Percentiles rank a stretch among this genome's conserved stretches.
Conservation (phyloP, 2,329 filamentous ascomycete species). For the Colletotrichum graminicola region DNA sequence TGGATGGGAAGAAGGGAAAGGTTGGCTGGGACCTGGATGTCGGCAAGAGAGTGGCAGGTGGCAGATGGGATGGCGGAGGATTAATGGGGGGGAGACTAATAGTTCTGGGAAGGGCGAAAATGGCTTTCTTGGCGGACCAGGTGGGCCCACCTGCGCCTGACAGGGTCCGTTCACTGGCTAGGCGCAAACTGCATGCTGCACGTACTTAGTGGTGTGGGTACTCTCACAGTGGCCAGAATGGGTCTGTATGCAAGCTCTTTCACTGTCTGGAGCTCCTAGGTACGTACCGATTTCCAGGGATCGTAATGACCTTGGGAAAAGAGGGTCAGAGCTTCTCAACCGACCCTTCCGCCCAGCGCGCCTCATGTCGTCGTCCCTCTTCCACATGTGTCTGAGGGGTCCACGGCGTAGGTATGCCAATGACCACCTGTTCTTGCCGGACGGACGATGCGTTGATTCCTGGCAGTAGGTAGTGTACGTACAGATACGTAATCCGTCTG, state of each 20-base stretch:
- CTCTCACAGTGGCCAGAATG: constrained; percentile 26
- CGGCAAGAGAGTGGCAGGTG: constrained; percentile 40
- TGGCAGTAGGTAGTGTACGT: neutral
- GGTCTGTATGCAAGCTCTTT: neutral
- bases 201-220: constrained; percentile 14
- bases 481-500: constrained; percentile 41
- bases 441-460: no score
- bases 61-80: constrained; percentile 35
- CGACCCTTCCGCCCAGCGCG: constrained; percentile 28
- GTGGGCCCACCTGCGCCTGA: constrained; percentile 26
- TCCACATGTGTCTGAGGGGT: neutral
- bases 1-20: constrained; percentile 37
- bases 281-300: constrained; percentile 36
- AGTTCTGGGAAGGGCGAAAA: constrained; percentile 22
- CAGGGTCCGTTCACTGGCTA: constrained; percentile 34
- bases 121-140: constrained; percentile 11
- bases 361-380: neutral
- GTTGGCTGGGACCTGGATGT: constrained; percentile 41
- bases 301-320: constrained; percentile 30
- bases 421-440: neutral
- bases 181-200: constrained; percentile 39
- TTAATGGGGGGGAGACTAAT: constrained; percentile 4
- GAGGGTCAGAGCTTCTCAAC: constrained; percentile 34
- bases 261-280: constrained; percentile 23
- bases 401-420: neutral